A percentile compares a stretch with the other conserved stretches of the same genome.
Evolutionary conservation across 2,329 filamentous ascomycete species (phyloP).

Genomic region (Aquanectria penicillioides): DNA sequence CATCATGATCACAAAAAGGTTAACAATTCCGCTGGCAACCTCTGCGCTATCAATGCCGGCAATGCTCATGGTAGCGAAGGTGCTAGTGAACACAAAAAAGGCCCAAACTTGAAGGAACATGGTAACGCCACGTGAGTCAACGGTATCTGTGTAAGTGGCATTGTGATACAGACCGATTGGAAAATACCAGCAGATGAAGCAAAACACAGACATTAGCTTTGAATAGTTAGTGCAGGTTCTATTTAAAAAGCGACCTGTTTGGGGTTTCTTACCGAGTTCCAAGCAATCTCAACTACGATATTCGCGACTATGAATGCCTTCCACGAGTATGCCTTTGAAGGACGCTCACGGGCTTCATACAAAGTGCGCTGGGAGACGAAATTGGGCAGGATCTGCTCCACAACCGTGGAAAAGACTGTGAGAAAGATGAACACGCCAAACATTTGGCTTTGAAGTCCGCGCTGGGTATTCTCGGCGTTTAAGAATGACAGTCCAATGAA

Average conservation of each 20-base stretch:
- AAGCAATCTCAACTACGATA: constrained; percentile 70
- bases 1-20: constrained; percentile 70
- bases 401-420: constrained; percentile 74
- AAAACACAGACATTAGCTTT: constrained; percentile 56
- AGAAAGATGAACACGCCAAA: constrained; percentile 78
- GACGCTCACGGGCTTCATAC: constrained; percentile 76
- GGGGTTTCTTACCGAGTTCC: constrained; percentile 65
- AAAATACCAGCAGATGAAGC: constrained; percentile 75
- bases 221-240: constrained; percentile 1
- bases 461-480: constrained; percentile 66
- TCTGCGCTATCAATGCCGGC: constrained; percentile 71
- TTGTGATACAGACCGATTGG: constrained; percentile 72
- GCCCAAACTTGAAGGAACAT: constrained; percentile 71
- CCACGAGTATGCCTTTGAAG: constrained; percentile 76
- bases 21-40: constrained; percentile 71
- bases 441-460: constrained; percentile 76
- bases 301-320: constrained; percentile 73
- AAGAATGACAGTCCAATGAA: constrained; percentile 78
- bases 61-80: constrained; percentile 73
- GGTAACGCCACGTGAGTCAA: constrained; percentile 61
- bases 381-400: constrained; percentile 75
- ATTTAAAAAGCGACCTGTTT: fast-evolving
- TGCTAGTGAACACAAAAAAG: constrained; percentile 73
- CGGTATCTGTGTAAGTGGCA: constrained; percentile 60
- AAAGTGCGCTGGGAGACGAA: constrained; percentile 75